Conservation (phyloP, 768 basidiomycete genomes). For the Lactarius trivialis region DNA sequence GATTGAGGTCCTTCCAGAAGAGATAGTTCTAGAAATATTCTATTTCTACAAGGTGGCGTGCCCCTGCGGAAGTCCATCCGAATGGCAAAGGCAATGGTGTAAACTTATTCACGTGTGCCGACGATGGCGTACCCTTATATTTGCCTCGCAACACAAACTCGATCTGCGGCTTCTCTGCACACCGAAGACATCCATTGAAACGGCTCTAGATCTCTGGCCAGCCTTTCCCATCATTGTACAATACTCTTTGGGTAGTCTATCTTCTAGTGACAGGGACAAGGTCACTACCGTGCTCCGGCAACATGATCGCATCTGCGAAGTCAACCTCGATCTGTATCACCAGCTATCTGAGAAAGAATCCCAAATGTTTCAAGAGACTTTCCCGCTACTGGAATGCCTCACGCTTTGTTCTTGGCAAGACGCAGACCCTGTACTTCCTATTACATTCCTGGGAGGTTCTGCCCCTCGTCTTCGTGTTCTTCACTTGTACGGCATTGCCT, state of each 20-base stretch:
- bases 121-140: not conserved
- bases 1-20: conserved; percentile 1
- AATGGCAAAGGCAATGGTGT: not conserved
- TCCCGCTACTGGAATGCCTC: not conserved
- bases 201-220: conserved; percentile 2
- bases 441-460: not conserved
- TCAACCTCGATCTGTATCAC: not conserved
- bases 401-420: not conserved
- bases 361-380: not conserved
- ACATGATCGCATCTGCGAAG: not conserved
- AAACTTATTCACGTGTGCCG: conserved; percentile 4
- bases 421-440: not conserved
- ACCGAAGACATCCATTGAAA: not conserved
- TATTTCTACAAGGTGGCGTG: not conserved
- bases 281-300: not conserved
- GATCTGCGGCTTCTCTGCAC: conserved; percentile 3
- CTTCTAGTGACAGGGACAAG: not conserved
- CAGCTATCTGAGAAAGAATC: not conserved
- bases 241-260: not conserved
- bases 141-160: not conserved
- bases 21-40: conserved; percentile 3
- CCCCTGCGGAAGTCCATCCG: not conserved
- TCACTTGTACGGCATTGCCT: not conserved
- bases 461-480: not conserved
- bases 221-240: not conserved